Conservation (phyloP, 345 rosid genomes). For the Ricinus communis region DNA sequence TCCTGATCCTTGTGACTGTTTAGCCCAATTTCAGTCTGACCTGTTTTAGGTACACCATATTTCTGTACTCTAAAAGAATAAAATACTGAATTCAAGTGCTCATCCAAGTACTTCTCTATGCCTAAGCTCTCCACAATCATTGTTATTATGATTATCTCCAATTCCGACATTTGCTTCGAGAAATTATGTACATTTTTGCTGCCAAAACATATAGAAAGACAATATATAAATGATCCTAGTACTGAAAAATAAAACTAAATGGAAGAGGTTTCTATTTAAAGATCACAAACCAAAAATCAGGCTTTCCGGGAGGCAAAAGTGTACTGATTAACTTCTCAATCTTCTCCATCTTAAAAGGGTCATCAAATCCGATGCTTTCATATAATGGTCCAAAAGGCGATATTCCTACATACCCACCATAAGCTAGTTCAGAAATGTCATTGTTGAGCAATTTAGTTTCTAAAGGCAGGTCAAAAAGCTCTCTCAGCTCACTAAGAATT, state of each 20-base stretch:
- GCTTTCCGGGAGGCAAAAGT: conserved; percentile 12
- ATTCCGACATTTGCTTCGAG: conserved; percentile 37
- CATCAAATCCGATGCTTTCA: conserved; percentile 12
- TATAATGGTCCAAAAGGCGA: background rate
- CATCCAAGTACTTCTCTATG: conserved; percentile 33
- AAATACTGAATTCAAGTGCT: conserved; percentile 33
- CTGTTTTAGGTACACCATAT: conserved; percentile 27
- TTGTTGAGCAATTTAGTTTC: conserved; percentile 8
- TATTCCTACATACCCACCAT: conserved; percentile 5
- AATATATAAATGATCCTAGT: background rate
- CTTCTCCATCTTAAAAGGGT: background rate
- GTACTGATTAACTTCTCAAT: background rate
- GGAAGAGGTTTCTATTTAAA: background rate
- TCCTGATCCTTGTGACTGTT: conserved; percentile 56
- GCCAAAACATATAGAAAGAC: background rate
- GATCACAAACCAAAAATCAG: conserved; percentile 3
- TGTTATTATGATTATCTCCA: conserved; percentile 39
- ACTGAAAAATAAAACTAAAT: background rate
- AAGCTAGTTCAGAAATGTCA: background rate
- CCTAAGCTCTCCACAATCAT: conserved; percentile 62
- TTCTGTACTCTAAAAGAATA: conserved; percentile 48
- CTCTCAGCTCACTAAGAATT: background rate
- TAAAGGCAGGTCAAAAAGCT: background rate
- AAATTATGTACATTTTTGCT: conserved; percentile 32
- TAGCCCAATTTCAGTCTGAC: conserved; percentile 22